These are phyloP conservation scores for Colletotrichum magnum DNA, from an alignment of 2,329 filamentous ascomycete species.

Conservation along the genomic window DNA sequence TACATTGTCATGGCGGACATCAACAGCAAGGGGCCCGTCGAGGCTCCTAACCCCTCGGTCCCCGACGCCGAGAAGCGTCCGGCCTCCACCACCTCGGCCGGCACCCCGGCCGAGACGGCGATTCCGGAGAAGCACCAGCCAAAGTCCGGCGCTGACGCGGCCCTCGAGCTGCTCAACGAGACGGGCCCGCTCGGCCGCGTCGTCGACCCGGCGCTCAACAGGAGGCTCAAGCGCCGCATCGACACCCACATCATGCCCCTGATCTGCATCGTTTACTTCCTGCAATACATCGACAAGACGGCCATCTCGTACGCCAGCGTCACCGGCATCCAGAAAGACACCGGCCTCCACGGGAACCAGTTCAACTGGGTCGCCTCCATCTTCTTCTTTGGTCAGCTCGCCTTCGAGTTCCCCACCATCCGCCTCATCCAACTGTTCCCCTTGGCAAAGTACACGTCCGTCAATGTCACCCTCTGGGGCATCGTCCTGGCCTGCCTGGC, in stretches of 20 bases:
- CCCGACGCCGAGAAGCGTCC: neutral
- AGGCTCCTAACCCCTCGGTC: neutral
- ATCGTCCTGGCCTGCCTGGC: constrained; percentile 71
- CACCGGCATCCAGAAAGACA: constrained; percentile 67
- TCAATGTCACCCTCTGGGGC: constrained; percentile 55
- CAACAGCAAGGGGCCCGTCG: neutral
- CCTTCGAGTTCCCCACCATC: constrained; percentile 55
- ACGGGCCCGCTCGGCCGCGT: constrained; percentile 25
- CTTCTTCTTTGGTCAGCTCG: constrained; percentile 53
- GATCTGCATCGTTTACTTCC: constrained; percentile 69
- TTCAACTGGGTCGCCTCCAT: constrained; percentile 59
- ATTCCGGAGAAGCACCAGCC: neutral
- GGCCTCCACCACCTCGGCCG: neutral
- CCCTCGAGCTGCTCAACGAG: constrained; percentile 29
- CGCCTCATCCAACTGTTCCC: constrained; percentile 55
- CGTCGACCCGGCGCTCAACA: constrained; percentile 43
- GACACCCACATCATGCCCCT: constrained; percentile 70
- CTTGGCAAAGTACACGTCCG: constrained; percentile 53
- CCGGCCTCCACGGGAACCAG: constrained; percentile 55
- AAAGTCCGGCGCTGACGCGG: constrained; percentile 25
- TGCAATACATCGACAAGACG: constrained; percentile 75
- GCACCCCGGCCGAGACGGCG: neutral
- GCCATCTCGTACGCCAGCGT: constrained; percentile 69
- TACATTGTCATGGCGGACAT: constrained; percentile 12
- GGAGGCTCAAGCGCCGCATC: constrained; percentile 66